Conservation (phyloP, 768 basidiomycete genomes). For the Crassisporium funariophilum region DNA sequence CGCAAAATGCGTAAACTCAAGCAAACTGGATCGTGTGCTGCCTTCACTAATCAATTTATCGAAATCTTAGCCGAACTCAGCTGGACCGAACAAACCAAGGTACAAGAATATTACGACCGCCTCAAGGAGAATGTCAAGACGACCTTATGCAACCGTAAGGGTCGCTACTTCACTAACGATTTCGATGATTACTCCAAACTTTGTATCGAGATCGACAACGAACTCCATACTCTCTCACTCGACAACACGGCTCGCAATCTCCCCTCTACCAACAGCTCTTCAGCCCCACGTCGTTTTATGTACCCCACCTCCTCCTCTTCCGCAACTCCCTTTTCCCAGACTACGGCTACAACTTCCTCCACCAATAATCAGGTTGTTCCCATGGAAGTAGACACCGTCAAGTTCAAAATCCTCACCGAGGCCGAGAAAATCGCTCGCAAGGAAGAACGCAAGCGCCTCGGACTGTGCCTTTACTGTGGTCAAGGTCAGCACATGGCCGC, state of each 20-base stretch:
- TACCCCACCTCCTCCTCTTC: background rate
- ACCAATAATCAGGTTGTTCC: constrained; percentile 23
- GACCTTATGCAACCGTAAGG: constrained; percentile 16
- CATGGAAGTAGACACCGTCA: constrained; percentile 35
- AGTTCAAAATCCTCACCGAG: constrained; percentile 27
- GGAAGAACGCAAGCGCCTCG: constrained; percentile 5
- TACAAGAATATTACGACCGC: constrained; percentile 30
- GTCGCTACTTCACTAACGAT: constrained; percentile 16
- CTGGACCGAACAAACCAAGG: constrained; percentile 34
- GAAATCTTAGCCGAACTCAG: constrained; percentile 28
- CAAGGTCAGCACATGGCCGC: constrained; percentile 27
- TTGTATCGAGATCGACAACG: constrained; percentile 27
- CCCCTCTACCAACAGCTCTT: background rate
- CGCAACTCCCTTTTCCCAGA: constrained; percentile 1
- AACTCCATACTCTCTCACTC: constrained; percentile 19
- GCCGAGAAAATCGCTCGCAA: constrained; percentile 26
- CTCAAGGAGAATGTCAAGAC: constrained; percentile 31
- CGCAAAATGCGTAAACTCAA: constrained; percentile 29
- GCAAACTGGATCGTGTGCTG: constrained; percentile 31
- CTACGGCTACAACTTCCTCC: constrained; percentile 9
- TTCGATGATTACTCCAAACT: constrained; percentile 21
- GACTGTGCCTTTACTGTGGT: constrained; percentile 40
- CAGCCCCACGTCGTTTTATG: constrained; percentile 1
- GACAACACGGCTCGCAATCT: constrained; percentile 13
- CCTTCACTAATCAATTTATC: constrained; percentile 28